Evolutionary conservation across 2,329 filamentous ascomycete genomes (phyloP), one percentile per base, ranked within the genome.

Genomic region (Colletotrichum zoysiae): DNA sequence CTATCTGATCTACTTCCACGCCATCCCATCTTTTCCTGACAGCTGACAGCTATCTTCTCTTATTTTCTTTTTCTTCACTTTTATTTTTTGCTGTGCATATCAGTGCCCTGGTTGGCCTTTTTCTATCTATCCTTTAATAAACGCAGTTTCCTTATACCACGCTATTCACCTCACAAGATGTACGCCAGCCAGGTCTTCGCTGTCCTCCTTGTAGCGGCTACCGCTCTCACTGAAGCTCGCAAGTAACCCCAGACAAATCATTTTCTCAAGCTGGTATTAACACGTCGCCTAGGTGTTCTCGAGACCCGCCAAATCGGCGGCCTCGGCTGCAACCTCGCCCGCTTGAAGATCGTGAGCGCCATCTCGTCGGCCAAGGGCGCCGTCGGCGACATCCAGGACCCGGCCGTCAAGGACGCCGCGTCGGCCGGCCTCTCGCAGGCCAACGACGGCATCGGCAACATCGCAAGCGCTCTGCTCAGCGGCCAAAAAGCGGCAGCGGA

Each of bases 151-250:
- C n/a, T 35, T 5, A n/a, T 48, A 48, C 11, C 53, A 12, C 18
- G 16, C 18, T 48, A 48, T 23, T 23, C 46, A 48, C 53, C 38
- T 12, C 6, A 7, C 30, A 56, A 12, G 20, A 56, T 56, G 53
- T 20, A 56, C 30, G 53, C 18, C 18, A 56, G 20, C 9, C 53
- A 56, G 33, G 53, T 56, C 18, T 56, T 56, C 53, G 5, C 53
- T 16, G 30, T 33, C 16, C 53, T 56, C 53, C 53, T 56, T 33
- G 53, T 56, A 38, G 30, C 53, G 53, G 53, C 53, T 9, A 14
- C 53, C 30, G 33, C 53, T 38, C 18, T 38, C 53, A 56, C 53
- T 14, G 53, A 56, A 56, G 53, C 53, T 14, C 53, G 53, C 9
- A n/a, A 20, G 53, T 56, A 35, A 1, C 20, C 46, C 46, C 46